Evolutionary conservation across 768 basidiomycete species (phyloP).

Genomic region (Xerocomellus intermedius): DNA sequence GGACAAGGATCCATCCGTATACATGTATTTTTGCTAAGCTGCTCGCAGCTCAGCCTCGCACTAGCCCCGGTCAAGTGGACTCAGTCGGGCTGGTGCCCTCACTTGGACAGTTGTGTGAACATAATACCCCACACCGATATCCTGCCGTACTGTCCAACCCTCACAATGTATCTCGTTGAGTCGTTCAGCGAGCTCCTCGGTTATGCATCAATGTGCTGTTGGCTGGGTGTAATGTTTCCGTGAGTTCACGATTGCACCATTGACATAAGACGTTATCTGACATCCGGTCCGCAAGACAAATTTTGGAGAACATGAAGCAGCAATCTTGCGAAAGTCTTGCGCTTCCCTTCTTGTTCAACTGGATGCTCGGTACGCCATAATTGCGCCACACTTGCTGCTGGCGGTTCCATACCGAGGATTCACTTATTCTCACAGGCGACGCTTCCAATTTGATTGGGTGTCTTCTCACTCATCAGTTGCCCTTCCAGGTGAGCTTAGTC

Average conservation of each 20-base stretch:
- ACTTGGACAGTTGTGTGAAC: constrained; percentile 14
- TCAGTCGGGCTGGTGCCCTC: neutral
- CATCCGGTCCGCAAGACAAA: constrained; percentile 53
- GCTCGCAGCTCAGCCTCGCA: neutral
- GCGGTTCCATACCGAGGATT: constrained; percentile 1
- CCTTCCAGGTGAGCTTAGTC: constrained; percentile 76
- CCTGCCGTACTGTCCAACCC: neutral
- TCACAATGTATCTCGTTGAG: constrained; percentile 19
- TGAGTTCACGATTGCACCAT: constrained; percentile 43
- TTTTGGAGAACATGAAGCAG: constrained; percentile 70
- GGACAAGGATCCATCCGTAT: too few relatives aligned
- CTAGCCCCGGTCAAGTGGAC: neutral
- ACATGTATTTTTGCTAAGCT: neutral
- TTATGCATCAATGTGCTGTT: constrained; percentile 69
- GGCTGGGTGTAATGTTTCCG: constrained; percentile 90
- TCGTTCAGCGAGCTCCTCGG: constrained; percentile 64
- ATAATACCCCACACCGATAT: constrained; percentile 17
- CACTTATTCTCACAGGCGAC: constrained; percentile 58
- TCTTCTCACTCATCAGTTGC: constrained; percentile 87
- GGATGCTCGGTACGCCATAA: constrained; percentile 75
- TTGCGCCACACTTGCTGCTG: constrained; percentile 5
- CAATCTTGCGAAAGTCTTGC: constrained; percentile 90
- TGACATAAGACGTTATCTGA: constrained; percentile 13
- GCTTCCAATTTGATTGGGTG: constrained; percentile 90
- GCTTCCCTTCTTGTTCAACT: constrained; percentile 89